These are phyloP conservation scores for Fusarium tricinctum DNA, from an alignment of 2,329 filamentous ascomycete species.

Conservation along the genomic window DNA sequence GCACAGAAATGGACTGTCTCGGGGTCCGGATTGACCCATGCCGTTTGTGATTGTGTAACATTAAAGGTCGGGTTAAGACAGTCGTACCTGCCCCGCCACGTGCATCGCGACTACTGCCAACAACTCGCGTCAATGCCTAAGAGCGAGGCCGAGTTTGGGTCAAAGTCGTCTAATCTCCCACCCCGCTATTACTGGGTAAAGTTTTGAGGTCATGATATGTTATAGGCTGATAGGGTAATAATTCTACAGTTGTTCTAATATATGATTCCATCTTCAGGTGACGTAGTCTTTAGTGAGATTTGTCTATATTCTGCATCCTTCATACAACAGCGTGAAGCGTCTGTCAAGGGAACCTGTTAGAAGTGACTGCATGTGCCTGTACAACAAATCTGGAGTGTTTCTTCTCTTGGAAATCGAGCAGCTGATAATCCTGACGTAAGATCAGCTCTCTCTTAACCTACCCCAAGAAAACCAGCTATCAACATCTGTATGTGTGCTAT, in stretches of 20 bases:
- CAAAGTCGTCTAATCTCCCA: too few species aligned
- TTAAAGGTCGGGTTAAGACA: not conserved
- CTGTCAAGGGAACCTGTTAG: too few species aligned
- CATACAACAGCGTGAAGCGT: too few species aligned
- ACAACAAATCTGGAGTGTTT: not conserved
- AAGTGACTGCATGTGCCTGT: too few species aligned
- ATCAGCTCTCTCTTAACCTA: rapidly evolving
- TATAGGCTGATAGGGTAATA: too few species aligned
- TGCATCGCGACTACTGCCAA: not conserved
- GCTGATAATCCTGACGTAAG: not conserved
- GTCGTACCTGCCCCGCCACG: constrained; percentile 8
- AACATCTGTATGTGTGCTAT: not conserved
- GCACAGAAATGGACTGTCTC: not conserved
- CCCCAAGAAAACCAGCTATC: not conserved
- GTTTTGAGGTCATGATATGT: too few species aligned
- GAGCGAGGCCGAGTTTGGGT: constrained; percentile 28
- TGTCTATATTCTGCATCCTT: too few species aligned
- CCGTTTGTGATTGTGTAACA: constrained; percentile 8
- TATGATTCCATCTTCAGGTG: too few species aligned
- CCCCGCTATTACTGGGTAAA: too few species aligned
- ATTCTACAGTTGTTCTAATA: too few species aligned
- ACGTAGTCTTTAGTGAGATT: too few species aligned
- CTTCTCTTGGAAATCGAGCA: not conserved
- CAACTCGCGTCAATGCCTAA: constrained; percentile 30
- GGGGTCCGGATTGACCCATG: constrained; percentile 10